Evolutionary conservation across 179 eudicot species (phyloP), one percentile per base, ranked within the genome.

Genomic region (Corrigiola litoralis): DNA sequence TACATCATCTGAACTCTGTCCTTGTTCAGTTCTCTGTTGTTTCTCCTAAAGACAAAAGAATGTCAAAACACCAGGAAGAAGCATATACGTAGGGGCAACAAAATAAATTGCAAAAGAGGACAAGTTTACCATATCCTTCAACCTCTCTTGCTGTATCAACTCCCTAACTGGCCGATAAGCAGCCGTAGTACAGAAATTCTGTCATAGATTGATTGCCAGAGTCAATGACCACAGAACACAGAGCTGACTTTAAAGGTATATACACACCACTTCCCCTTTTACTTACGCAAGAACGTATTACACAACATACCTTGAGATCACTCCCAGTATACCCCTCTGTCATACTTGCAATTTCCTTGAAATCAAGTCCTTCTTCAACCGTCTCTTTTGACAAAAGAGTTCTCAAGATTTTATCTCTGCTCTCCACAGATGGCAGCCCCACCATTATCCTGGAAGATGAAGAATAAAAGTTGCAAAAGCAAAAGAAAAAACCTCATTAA

Each of bases 151-250:
- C 68, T 86, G 85, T 67, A 91, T 80, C 53, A 91, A 74, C 80
- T 91, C 97, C 68, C 97, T 85, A 45, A 91, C 97, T 23, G 97
- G 96, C 16, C 86, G 87, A 72, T 91, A 91, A 49, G 97, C 96
- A 40, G 97, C 96, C 36, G 96, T 90, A 59, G 79, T 68, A 67
- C 96, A 90, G 46, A 90, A 77, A 72, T 85, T 90, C 96, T 90
- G 85, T 47, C 66, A 72, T 29, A 51, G 36, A 44, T 33, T 4
- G n/a, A 5, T 65, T 0, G 50, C 14, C 63, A 36, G 2, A 24
- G 52, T 48, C 28, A 45, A 20, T 9, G 11, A 27, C 21, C 28
- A 63, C 11, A 24, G 27, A 9, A 25, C 36, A 25, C 16, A 56
- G 2, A 32, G 20, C 40, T n/a, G 10, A 20, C 29, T 42, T 14